Conservation (phyloP, 1,284 basidiomycete genomes). For the Microbotryomycetes sp. region DNA sequence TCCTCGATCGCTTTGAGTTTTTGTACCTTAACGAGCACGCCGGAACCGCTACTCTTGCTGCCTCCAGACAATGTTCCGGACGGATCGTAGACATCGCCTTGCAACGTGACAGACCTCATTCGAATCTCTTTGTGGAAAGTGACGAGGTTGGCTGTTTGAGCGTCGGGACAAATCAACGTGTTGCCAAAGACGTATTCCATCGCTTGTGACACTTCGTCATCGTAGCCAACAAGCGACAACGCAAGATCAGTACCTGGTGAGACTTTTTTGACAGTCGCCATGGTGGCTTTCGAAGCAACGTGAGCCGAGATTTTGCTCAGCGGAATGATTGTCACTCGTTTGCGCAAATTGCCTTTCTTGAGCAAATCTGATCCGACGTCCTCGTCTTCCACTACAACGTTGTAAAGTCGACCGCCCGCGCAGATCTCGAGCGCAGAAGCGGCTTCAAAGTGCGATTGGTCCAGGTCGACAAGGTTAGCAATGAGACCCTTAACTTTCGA, state of each 20-base stretch:
- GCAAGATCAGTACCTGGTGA: conserved; percentile 82
- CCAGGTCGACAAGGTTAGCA: conserved; percentile 73
- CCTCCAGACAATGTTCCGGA: conserved; percentile 91
- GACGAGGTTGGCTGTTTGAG: conserved; percentile 77
- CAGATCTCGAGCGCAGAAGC: conserved; percentile 76
- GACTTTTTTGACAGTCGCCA: conserved; percentile 65
- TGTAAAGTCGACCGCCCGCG: conserved; percentile 86
- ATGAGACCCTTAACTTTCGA: conserved; percentile 86
- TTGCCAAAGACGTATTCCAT: conserved; percentile 94
- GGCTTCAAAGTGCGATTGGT: conserved; percentile 62
- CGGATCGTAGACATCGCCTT: conserved; percentile 95
- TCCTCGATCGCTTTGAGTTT: conserved; percentile 60
- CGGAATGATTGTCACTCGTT: conserved; percentile 89
- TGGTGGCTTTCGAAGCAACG: conserved; percentile 61
- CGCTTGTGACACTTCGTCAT: conserved; percentile 75
- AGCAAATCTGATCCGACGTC: conserved; percentile 78
- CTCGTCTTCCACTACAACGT: conserved; percentile 83
- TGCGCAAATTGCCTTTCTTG: conserved; percentile 73
- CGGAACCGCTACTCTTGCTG: conserved; percentile 67
- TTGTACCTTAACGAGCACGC: conserved; percentile 78
- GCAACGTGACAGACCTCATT: conserved; percentile 81
- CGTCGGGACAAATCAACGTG: conserved; percentile 85
- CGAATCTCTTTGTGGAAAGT: conserved; percentile 73
- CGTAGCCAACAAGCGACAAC: conserved; percentile 77
- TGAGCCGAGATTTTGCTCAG: conserved; percentile 81